A percentile compares a stretch with the other conserved stretches of the same genome.
phyloP scores from a whole-genome alignment of 2,329 filamentous ascomycete species.

The Colletotrichum sp. region DNA sequence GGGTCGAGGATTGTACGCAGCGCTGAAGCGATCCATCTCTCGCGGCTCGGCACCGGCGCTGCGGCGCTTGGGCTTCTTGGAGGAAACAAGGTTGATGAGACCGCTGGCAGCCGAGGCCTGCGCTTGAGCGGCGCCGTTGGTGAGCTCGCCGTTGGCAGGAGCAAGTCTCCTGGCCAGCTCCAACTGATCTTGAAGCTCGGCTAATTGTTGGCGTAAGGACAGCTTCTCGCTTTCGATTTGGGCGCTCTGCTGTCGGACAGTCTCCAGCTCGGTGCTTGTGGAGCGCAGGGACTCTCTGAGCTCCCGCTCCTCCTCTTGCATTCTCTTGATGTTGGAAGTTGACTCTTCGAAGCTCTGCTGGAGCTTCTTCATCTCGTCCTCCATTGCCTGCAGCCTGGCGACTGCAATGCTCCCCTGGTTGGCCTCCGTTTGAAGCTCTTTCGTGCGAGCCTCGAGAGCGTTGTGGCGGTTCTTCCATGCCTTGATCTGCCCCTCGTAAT shows the following conservation, averaged over 20 bases:
- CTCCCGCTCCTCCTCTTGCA: slow-evolving; percentile 92
- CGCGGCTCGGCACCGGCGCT: slow-evolving; percentile 88
- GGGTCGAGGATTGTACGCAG: slow-evolving; percentile 90
- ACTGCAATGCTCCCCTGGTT: slow-evolving; percentile 97
- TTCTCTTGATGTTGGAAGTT: slow-evolving; percentile 84
- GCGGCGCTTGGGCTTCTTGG: slow-evolving; percentile 94
- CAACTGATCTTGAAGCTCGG: slow-evolving; percentile 90
- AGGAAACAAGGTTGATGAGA: slow-evolving; percentile 94
- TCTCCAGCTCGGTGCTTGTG: slow-evolving; percentile 82
- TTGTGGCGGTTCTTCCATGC: slow-evolving; percentile 95
- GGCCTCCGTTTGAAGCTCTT: slow-evolving; percentile 94
- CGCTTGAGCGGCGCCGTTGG: slow-evolving; percentile 44
- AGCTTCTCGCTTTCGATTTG: slow-evolving; percentile 85
- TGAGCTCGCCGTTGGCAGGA: slow-evolving; percentile 71
- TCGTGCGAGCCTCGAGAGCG: slow-evolving; percentile 84
- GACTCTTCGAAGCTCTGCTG: slow-evolving; percentile 91
- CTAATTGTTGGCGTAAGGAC: slow-evolving; percentile 84
- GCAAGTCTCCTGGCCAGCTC: slow-evolving; percentile 82
- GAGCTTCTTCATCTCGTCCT: slow-evolving; percentile 93
- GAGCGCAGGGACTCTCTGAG: slow-evolving; percentile 82
- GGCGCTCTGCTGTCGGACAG: slow-evolving; percentile 75
- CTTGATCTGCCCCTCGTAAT: slow-evolving; percentile 94
- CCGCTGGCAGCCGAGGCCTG: slow-evolving; percentile 68
- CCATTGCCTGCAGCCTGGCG: slow-evolving; percentile 87
- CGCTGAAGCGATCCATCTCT: slow-evolving; percentile 88